phyloP scores from a whole-genome alignment of 2,329 filamentous ascomycete species.

The Fusarium domesticum region DNA sequence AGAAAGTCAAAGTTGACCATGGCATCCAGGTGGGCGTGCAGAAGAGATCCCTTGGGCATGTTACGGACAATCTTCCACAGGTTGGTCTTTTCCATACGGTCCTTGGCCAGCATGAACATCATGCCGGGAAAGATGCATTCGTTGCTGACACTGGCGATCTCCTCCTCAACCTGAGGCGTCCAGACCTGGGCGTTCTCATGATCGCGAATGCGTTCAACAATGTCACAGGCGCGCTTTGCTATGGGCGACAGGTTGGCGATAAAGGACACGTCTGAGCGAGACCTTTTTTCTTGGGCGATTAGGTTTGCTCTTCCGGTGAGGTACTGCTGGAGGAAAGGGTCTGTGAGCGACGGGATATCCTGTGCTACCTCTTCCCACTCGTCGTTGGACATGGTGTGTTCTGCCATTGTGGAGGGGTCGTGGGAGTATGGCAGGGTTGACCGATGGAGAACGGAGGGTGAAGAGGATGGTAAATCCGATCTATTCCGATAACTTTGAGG shows the following conservation, averaged over 20 bases:
- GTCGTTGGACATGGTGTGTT: constrained; percentile 45
- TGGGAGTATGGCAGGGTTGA: not conserved
- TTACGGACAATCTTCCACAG: constrained; percentile 80
- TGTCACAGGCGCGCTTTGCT: constrained; percentile 71
- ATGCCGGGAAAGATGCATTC: constrained; percentile 78
- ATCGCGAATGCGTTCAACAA: constrained; percentile 75
- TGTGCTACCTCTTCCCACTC: constrained; percentile 57
- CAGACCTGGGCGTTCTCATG: constrained; percentile 75
- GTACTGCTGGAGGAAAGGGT: constrained; percentile 82
- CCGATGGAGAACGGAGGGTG: not conserved
- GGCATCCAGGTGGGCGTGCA: constrained; percentile 87
- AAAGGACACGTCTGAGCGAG: constrained; percentile 73
- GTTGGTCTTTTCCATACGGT: constrained; percentile 79
- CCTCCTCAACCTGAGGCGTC: constrained; percentile 71
- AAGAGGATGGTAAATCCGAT: not conserved
- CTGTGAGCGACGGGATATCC: constrained; percentile 56
- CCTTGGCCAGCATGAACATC: constrained; percentile 87
- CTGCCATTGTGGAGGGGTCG: constrained; percentile 36
- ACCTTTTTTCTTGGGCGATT: constrained; percentile 75
- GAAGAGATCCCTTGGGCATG: constrained; percentile 84
- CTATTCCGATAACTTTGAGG: no score
- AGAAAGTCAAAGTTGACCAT: constrained; percentile 87
- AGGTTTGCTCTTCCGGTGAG: constrained; percentile 71
- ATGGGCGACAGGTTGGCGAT: constrained; percentile 73
- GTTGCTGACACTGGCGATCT: constrained; percentile 58